phyloP scores from a whole-genome alignment of 2,329 filamentous ascomycete genomes.

The Trichoderma sp. region DNA sequence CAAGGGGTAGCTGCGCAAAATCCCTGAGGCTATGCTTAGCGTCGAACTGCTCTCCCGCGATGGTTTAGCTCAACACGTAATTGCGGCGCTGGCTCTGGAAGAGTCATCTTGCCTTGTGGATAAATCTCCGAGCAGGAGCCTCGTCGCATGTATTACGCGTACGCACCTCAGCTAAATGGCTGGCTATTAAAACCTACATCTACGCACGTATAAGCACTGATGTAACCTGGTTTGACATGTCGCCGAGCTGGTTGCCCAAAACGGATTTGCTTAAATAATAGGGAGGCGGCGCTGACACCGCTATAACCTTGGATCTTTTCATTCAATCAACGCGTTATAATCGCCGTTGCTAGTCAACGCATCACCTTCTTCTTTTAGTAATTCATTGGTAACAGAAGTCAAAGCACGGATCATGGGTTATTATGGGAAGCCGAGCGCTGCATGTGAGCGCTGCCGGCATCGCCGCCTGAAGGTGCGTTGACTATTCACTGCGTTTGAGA shows the following conservation, averaged over 20 bases:
- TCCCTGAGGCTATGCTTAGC: not conserved
- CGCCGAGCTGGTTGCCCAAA: not conserved
- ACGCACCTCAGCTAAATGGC: not conserved
- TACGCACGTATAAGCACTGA: not conserved
- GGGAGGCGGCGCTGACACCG: not conserved
- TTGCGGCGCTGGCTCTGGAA: not conserved
- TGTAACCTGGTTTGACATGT: not conserved
- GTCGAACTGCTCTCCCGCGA: not conserved
- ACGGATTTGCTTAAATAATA: not conserved
- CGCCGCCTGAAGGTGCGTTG: not conserved
- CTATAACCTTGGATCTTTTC: not conserved
- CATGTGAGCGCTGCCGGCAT: not conserved
- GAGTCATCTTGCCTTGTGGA: not conserved
- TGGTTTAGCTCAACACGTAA: not conserved
- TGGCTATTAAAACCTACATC: no score
- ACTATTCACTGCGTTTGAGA: not conserved
- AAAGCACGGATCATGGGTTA: not conserved
- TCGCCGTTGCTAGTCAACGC: not conserved
- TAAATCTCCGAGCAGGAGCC: not conserved
- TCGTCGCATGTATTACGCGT: not conserved
- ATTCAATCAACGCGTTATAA: not conserved
- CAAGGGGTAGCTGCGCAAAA: not conserved
- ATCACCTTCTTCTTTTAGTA: not conserved
- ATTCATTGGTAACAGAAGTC: not conserved
- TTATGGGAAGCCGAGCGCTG: not conserved